Evolutionary conservation across 345 rosid genomes (phyloP).

Genomic region (Citrus cavaleriei): DNA sequence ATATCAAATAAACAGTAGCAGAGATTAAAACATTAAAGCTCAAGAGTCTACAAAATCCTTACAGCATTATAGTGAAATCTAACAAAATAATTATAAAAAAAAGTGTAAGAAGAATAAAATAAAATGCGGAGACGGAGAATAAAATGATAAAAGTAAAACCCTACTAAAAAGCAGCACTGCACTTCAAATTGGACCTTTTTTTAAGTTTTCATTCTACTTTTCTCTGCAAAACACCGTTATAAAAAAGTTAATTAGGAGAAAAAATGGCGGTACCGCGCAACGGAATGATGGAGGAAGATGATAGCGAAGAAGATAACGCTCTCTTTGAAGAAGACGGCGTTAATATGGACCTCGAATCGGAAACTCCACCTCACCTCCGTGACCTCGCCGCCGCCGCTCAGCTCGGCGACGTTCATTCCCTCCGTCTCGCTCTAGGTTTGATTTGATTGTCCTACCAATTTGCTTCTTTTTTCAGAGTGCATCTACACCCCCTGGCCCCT

Average conservation of each 20-base stretch:
- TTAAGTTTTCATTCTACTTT: too few species aligned
- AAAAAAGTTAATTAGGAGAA: neutral
- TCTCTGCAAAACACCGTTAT: neutral
- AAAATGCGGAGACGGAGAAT: too few species aligned
- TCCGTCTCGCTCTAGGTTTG: slow-evolving; percentile 71
- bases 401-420: slow-evolving; percentile 63
- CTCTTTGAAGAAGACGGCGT: slow-evolving; percentile 60
- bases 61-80: too few species aligned
- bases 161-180: too few species aligned
- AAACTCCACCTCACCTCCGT: slow-evolving; percentile 66
- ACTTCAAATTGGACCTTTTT: too few species aligned
- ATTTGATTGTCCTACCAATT: neutral
- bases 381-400: slow-evolving; percentile 65
- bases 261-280: slow-evolving; percentile 85
- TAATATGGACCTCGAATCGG: slow-evolving; percentile 41
- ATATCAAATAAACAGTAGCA: too few species aligned
- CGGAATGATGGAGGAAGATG: slow-evolving; percentile 65
- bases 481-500: neutral
- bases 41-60: too few species aligned
- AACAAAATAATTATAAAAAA: too few species aligned
- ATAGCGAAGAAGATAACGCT: slow-evolving; percentile 54
- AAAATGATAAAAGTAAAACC: too few species aligned
- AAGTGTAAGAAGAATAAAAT: too few species aligned
- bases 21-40: too few species aligned
- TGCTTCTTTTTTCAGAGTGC: neutral